Conservation (phyloP, 345 rosid genomes). For the Eutrema heterophyllum region DNA sequence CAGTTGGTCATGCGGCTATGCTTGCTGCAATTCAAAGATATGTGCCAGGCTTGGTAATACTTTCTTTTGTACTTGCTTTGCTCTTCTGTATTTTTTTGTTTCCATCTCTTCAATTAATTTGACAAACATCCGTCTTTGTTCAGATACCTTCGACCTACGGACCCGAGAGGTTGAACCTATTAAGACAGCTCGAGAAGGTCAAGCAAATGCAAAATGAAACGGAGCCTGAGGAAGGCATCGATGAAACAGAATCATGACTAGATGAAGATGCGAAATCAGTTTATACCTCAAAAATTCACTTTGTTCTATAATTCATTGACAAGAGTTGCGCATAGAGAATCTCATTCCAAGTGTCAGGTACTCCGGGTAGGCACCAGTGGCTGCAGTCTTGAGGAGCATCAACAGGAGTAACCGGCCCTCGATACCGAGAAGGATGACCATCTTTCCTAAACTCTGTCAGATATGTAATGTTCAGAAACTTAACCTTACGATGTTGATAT, state of each 20-base stretch:
- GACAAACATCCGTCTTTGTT: slow-evolving; percentile 15
- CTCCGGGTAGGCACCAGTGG: slow-evolving; percentile 93
- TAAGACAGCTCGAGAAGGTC: slow-evolving; percentile 89
- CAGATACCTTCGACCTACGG: slow-evolving; percentile 98
- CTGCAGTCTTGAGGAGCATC: slow-evolving; percentile 88
- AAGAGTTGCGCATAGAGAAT: slow-evolving; percentile 66
- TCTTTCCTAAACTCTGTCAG: slow-evolving; percentile 67
- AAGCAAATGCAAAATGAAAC: slow-evolving; percentile 60
- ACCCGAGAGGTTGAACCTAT: slow-evolving; percentile 77
- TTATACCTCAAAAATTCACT: slow-evolving; percentile 9
- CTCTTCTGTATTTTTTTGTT: background rate
- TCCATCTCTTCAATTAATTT: background rate
- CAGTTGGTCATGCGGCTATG: slow-evolving; percentile 97
- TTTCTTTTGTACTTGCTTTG: slow-evolving; percentile 10
- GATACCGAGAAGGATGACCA: slow-evolving; percentile 71
- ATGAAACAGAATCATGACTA: slow-evolving; percentile 42
- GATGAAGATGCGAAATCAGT: slow-evolving; percentile 1
- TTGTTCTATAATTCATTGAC: slow-evolving; percentile 41
- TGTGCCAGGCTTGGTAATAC: slow-evolving; percentile 69
- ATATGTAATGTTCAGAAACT: slow-evolving; percentile 65
- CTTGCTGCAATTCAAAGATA: slow-evolving; percentile 96
- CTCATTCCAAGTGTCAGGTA: slow-evolving; percentile 89
- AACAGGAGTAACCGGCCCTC: slow-evolving; percentile 54
- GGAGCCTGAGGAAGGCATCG: slow-evolving; percentile 47
- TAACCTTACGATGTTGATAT: slow-evolving; percentile 38